Evolutionary conservation across 352 stramenopile genomes (phyloP), one percentile per base, ranked within the genome.

Genomic region (Pythium chondricola): DNA sequence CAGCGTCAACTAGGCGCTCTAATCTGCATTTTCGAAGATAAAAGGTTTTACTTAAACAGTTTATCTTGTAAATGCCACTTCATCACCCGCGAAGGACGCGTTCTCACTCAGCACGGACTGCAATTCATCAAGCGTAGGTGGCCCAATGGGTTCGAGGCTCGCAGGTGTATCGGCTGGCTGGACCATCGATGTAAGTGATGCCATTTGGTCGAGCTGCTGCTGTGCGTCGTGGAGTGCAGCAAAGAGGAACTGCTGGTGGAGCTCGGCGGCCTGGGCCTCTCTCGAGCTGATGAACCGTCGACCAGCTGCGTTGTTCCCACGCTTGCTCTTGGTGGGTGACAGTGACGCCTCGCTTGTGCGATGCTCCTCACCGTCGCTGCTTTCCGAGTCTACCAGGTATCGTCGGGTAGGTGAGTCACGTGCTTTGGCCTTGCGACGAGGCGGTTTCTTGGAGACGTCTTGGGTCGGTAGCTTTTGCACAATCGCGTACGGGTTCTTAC

Each of bases 1-100:
- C 61, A 91, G 80, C 43, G 83, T 93, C 17, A 92, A 74, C 18
- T 93, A 67, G 53, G 14, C n/a, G n/a, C n/a, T n/a, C n/a, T n/a
- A n/a, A n/a, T n/a, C n/a, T n/a, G n/a, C n/a, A n/a, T n/a, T n/a
- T n/a, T n/a, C n/a, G n/a, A n/a, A n/a, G n/a, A n/a, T n/a, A n/a
- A n/a, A n/a, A n/a, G n/a, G n/a, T n/a, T n/a, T n/a, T n/a, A n/a
- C n/a, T n/a, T n/a, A n/a, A n/a, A n/a, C n/a, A n/a, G n/a, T n/a
- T n/a, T n/a, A n/a, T n/a, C n/a, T n/a, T n/a, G n/a, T n/a, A n/a
- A n/a, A n/a, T n/a, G n/a, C n/a, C n/a, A n/a, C n/a, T n/a, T n/a
- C n/a, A n/a, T n/a, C n/a, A n/a, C n/a, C n/a, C n/a, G n/a, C n/a
- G 5, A 65, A 46, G 8, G 51, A 54, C 13, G 57, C 57, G 37